Percentiles rank a stretch among this genome's conserved stretches.
Evolutionary conservation across 2,329 filamentous ascomycete genomes (phyloP).

Genomic region (Ophiocordyceps robertsii): DNA sequence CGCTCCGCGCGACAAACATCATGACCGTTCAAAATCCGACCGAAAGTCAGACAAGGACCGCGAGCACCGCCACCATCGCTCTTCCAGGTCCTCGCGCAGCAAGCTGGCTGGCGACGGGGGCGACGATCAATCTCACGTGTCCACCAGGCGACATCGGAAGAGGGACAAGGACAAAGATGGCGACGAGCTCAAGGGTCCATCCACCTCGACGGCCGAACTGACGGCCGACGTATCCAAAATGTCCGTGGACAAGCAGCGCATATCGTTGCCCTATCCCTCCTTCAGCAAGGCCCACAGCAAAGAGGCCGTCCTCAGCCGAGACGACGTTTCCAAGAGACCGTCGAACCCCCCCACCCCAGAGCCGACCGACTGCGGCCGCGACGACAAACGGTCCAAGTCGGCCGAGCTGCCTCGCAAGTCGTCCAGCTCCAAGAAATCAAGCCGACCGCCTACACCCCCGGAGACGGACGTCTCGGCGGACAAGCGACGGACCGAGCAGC

Average conservation of each 20-base stretch:
- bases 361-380: slow-evolving; percentile 49
- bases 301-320: slow-evolving; percentile 58
- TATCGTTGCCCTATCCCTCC: slow-evolving; percentile 58
- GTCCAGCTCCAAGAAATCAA: slow-evolving; percentile 24
- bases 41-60: slow-evolving; percentile 20
- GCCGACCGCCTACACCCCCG: slow-evolving; percentile 47
- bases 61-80: slow-evolving; percentile 24
- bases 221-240: slow-evolving; percentile 31
- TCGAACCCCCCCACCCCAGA: slow-evolving; percentile 51
- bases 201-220: slow-evolving; percentile 32
- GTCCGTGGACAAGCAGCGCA: slow-evolving; percentile 27
- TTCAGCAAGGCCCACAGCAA: slow-evolving; percentile 90
- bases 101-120: slow-evolving; percentile 25
- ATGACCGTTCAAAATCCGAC: slow-evolving; percentile 24
- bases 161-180: slow-evolving; percentile 20
- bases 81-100: slow-evolving; percentile 27
- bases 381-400: slow-evolving; percentile 30
- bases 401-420: slow-evolving; percentile 25
- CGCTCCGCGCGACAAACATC: slow-evolving; percentile 24
- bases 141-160: slow-evolving; percentile 18
- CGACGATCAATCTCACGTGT: slow-evolving; percentile 25
- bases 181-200: slow-evolving; percentile 12
- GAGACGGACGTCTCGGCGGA: slow-evolving; percentile 46
- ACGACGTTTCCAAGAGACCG: slow-evolving; percentile 26
- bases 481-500: slow-evolving; percentile 22